Evolutionary conservation across 768 basidiomycete species (phyloP).

Genomic region (Serpula lacrymans): DNA sequence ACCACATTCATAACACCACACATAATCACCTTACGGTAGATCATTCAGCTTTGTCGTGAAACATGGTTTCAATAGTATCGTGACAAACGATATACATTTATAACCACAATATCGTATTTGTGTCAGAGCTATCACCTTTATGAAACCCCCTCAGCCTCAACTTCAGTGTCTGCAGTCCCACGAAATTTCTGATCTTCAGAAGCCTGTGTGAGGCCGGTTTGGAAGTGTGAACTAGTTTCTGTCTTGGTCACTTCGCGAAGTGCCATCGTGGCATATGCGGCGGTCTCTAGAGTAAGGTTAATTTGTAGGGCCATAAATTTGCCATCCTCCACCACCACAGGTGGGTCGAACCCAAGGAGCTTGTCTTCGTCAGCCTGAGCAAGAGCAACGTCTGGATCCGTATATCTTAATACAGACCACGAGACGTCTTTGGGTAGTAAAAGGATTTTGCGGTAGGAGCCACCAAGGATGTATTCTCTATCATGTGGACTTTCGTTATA

Average conservation of each 20-base stretch:
- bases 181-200: slow-evolving; percentile 84
- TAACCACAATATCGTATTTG: no score
- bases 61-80: neutral
- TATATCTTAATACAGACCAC: slow-evolving; percentile 84
- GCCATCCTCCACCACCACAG: slow-evolving; percentile 63
- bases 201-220: slow-evolving; percentile 70
- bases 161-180: slow-evolving; percentile 37
- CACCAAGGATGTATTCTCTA: slow-evolving; percentile 90
- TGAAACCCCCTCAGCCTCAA: no score
- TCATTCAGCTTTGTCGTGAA: no score
- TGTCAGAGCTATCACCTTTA: no score
- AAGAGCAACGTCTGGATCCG: slow-evolving; percentile 88
- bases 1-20: no score
- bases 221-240: slow-evolving; percentile 91
- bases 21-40: no score
- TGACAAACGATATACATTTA: neutral
- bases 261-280: slow-evolving; percentile 98
- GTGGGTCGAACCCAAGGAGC: slow-evolving; percentile 76
- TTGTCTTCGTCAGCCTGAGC: slow-evolving; percentile 96
- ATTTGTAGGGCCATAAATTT: slow-evolving; percentile 89
- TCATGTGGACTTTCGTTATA: slow-evolving; percentile 1
- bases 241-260: slow-evolving; percentile 92
- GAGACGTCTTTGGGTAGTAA: slow-evolving; percentile 79
- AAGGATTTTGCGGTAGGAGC: slow-evolving; percentile 90
- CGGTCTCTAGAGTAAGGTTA: slow-evolving; percentile 78